Base-by-base conservation (phyloP, 768 basidiomycete genomes). In the Lenzites betulinus region DNA sequence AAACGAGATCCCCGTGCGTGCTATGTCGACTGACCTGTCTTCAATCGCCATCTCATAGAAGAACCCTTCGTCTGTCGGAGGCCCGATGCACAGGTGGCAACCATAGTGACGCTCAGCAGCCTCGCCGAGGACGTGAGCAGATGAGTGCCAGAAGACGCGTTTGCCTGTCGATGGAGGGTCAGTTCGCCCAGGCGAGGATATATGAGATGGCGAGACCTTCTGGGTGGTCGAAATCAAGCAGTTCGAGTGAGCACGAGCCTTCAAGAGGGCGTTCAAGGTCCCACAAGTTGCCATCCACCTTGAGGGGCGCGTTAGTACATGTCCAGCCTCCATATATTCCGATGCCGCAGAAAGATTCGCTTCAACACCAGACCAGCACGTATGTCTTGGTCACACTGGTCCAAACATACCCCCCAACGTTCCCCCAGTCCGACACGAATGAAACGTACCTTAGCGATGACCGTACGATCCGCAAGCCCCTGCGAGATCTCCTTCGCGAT, bases 81-180 rank as follows among this genome's bases (percentile, higher is more conserved):
- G 97, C 3, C 97, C 97, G 62, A 97, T 87, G 69, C 95, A 97
- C 15, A 99, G 81, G 78, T 97, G 95, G 73, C 95, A 97, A 41
- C 95, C 96, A 72, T 98, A 96, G 73, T 97, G 94, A 54, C 91
- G 84, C 76, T 99, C 97, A 42, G 94, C 86, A 55, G 96, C 91
- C 76, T 99, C 97, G 46, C 97, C 97, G 18, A 99, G 83, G 58
- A 98, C 94, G 75, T 98, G 97, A 0, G 97, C 97, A 25, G 95
- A 98, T 18, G 97, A 98, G 74, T 98, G 97, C 97, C 97, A 99
- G 80, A 98, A 99, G 8, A 99, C 97, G 68, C 89, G 90, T 75
- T 98, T 95, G 60, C 96, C 95, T 60, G 30, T 43, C 47, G 44
- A 23, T 22, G 20, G 22, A 39, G 30, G 2, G 20, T n/a, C 38